Evolutionary conservation across 2,329 filamentous ascomycete genomes (phyloP), one percentile per base, ranked within the genome.

Genomic region (Elsinoe necatrix): DNA sequence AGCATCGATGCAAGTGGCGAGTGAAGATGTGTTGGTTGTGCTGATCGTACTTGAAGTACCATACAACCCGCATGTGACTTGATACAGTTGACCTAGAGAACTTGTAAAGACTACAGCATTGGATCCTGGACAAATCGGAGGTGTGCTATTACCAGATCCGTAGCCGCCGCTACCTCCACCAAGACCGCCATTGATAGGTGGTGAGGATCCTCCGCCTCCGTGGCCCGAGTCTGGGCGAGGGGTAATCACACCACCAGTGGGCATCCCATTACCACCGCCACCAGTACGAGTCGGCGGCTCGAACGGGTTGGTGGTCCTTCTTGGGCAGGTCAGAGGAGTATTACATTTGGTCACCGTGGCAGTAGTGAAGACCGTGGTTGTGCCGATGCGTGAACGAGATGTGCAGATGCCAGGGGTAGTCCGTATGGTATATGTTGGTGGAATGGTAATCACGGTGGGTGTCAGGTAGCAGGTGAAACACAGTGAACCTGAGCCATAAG

Each of bases 301-400:
- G 20, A 56, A 48, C 8, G 41, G 39, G 23, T 56, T 56, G 25
- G 23, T 56, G 4, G 54, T 56, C 11, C 27, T 29, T 18, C 47
- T 50, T 2, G 64, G 64, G 59, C 67, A 69, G 20, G 63, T 63
- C 12, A 60, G 58, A 5, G 63, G 64, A 4, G 65, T 60, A 2
- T 61, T 60, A 57, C 67, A 69, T 20, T 60, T 64, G 7, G 65
- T 69, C 21, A 67, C 59, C 2, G 63, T 67, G n/a, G 64, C 58
- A 1, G 65, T 68, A 7, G 65, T 67, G 54, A 64, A 65, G 9
- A 68, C 37, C 4, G 66, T 68, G 1, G 63, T 68, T 3, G 66
- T 68, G 3, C 65, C 64, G 20, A 61, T 60, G 8, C 61, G 29
- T 23, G 56, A 48, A 14, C 55, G 61, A 21, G 58, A 58, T 4